Evolutionary conservation across 139 green algal species (phyloP).

Genomic region (Micractinium conductrix): DNA sequence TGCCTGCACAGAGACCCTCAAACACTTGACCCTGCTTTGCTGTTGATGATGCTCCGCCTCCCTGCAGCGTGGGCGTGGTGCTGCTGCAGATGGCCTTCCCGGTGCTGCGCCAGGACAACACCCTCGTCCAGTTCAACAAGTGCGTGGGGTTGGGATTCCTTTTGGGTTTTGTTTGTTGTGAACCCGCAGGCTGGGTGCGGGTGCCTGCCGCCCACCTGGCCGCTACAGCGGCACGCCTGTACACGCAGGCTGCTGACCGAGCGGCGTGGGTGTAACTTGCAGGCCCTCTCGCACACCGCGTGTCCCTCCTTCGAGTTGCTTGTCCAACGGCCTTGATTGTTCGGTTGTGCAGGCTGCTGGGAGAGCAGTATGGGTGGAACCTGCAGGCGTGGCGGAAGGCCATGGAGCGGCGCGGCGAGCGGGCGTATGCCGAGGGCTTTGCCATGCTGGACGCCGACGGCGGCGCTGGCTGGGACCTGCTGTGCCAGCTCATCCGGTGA

Average conservation of each 20-base stretch:
- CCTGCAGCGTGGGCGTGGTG: slow-evolving; percentile 73
- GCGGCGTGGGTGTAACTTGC: no score
- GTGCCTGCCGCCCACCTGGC: no score
- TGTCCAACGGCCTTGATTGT: no score
- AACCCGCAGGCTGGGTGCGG: no score
- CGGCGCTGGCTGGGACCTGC: slow-evolving; percentile 78
- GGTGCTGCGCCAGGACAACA: slow-evolving; percentile 76
- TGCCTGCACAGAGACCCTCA: no score
- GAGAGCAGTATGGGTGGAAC: slow-evolving; percentile 61
- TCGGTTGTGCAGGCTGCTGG: slow-evolving; percentile 58
- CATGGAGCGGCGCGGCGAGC: slow-evolving; percentile 55
- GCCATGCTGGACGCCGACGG: slow-evolving; percentile 74
- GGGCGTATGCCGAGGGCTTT: slow-evolving; percentile 76
- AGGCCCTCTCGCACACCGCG: no score
- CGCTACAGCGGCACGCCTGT: no score
- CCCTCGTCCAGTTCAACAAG: slow-evolving; percentile 77
- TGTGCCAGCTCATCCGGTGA: slow-evolving; percentile 44
- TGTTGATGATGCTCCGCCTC: no score
- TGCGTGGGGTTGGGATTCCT: neutral
- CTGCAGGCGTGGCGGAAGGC: slow-evolving; percentile 63
- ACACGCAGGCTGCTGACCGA: no score
- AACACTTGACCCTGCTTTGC: no score
- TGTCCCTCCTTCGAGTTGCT: no score
- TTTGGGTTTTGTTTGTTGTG: no score
- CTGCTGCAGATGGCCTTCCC: slow-evolving; percentile 83